Evolutionary conservation across 305 asterid genomes (phyloP), one percentile per base, ranked within the genome.

Genomic region (Fraxinus latifolia): DNA sequence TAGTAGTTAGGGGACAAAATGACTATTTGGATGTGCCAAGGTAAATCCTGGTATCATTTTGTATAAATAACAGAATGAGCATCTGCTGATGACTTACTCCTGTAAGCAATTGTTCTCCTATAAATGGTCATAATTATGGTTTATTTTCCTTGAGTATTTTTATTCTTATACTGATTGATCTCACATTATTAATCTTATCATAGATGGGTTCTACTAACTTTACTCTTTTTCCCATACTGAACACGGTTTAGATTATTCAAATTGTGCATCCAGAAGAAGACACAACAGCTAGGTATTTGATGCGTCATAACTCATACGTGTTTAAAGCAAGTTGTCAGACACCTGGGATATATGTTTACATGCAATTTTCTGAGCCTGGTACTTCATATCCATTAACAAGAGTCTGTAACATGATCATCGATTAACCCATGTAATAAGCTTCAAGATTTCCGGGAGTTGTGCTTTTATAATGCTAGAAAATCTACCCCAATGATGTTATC

Each of bases 11-110:
- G 17, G 29, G 17, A 55, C 19, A 60, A 47, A 68, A 65, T 50
- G 37, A 60, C 7, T 75, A 12, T 65, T 82, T 76, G 65, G 37
- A 42, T 77, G 37, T 67, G 80, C 74, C 77, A 25, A 8, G 44
- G 44, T 42, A 72, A 75, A 25, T 47, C 67, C 42, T 34, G 73
- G 73, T 25, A 65, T 23, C 73, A 65, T 9, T 70, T 78, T 70
- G 7, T n/a, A 60, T 71, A 25, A 27, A n/a, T 33, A 27, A 44
- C 27, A 55, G 17, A 60, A 68, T 60, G 78, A 15, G 5, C 58
- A 27, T 80, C 25, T 82, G 79, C 80, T 17, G 34, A 50, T 44
- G 4, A 47, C 62, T 65, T 23, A 31, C 78, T 68, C 55, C 32
- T 21, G 4, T 39, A 25, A 47, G 44, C 76, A 14, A 21, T 27